A percentile compares a stretch with the other conserved stretches of the same genome.
These are phyloP conservation scores for Gentiana dahurica DNA, from an alignment of 257 asterid species.

Conservation along the genomic window DNA sequence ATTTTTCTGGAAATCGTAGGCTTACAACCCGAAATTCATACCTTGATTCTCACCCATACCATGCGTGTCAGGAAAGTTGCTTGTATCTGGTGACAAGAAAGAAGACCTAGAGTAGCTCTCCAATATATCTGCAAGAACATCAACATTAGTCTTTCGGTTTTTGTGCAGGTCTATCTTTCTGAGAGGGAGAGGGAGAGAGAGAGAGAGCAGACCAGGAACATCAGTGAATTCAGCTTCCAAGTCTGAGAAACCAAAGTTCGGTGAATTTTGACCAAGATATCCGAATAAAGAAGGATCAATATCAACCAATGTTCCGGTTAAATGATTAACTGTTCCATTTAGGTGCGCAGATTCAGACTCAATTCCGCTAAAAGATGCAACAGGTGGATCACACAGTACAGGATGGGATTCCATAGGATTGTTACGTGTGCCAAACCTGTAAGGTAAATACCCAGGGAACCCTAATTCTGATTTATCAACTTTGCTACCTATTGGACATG, in stretches of 20 bases:
- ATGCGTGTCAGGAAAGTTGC: conserved; percentile 45
- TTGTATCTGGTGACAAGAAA: conserved; percentile 36
- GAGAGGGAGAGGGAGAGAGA: conserved; percentile 8
- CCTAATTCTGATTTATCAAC: conserved; percentile 48
- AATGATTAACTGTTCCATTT: conserved; percentile 19
- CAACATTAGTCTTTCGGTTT: not conserved
- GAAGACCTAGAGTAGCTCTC: conserved; percentile 55
- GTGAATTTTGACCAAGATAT: conserved; percentile 43
- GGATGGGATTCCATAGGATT: conserved; percentile 49
- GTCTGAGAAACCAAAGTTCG: conserved; percentile 41
- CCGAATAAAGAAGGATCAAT: conserved; percentile 54
- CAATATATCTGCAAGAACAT: conserved; percentile 42
- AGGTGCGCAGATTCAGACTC: conserved; percentile 54
- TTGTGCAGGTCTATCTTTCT: not conserved
- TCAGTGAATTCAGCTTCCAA: conserved; percentile 40
- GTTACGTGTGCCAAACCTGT: conserved; percentile 39
- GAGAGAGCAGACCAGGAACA: conserved; percentile 42
- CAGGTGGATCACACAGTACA: conserved; percentile 55
- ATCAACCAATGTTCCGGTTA: conserved; percentile 36
- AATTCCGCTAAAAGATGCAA: conserved; percentile 48
- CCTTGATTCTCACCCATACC: conserved; percentile 34
- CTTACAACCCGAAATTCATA: not conserved
- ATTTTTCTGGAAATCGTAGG: not conserved
- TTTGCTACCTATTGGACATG: conserved; percentile 38
- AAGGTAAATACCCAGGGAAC: conserved; percentile 44